phyloP scores from a whole-genome alignment of 2,329 filamentous ascomycete genomes.

The Colletotrichum theobromicola region DNA sequence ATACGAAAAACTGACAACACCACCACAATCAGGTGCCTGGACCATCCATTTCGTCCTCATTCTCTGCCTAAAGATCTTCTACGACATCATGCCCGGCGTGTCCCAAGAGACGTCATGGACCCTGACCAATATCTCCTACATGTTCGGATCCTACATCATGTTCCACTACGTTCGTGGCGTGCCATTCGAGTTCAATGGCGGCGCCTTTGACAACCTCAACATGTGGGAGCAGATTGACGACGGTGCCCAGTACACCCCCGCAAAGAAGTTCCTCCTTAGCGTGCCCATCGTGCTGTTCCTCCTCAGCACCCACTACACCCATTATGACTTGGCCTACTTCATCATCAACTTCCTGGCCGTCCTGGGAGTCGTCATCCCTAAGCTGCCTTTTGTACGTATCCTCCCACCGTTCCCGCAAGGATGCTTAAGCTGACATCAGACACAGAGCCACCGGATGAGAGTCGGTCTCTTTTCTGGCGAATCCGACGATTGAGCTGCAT shows the following conservation, averaged over 20 bases:
- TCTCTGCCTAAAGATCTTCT: constrained; percentile 89
- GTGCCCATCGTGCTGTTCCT: constrained; percentile 95
- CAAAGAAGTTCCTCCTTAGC: constrained; percentile 96
- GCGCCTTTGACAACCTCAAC: constrained; percentile 98
- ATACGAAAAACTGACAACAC: background rate
- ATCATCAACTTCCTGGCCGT: constrained; percentile 96
- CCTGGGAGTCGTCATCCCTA: constrained; percentile 91
- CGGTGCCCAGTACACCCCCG: constrained; percentile 96
- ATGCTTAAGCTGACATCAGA: constrained; percentile 27
- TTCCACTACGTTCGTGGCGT: constrained; percentile 98
- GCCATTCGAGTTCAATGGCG: constrained; percentile 98
- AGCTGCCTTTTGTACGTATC: constrained; percentile 85
- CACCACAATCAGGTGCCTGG: constrained; percentile 77
- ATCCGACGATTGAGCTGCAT: constrained; percentile 59
- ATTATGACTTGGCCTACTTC: constrained; percentile 97
- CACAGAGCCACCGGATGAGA: constrained; percentile 77
- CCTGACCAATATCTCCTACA: constrained; percentile 97
- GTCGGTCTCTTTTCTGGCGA: constrained; percentile 76
- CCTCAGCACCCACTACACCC: constrained; percentile 97
- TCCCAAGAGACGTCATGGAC: constrained; percentile 99
- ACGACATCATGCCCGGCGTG: constrained; percentile 93
- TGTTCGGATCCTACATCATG: constrained; percentile 99
- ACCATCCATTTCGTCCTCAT: constrained; percentile 96
- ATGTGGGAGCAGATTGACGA: constrained; percentile 99
- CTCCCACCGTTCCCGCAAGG: background rate